Evolutionary conservation across 177 flowering plant species (phyloP), one percentile per base, ranked within the genome.

Genomic region (Vitis hybrid): DNA sequence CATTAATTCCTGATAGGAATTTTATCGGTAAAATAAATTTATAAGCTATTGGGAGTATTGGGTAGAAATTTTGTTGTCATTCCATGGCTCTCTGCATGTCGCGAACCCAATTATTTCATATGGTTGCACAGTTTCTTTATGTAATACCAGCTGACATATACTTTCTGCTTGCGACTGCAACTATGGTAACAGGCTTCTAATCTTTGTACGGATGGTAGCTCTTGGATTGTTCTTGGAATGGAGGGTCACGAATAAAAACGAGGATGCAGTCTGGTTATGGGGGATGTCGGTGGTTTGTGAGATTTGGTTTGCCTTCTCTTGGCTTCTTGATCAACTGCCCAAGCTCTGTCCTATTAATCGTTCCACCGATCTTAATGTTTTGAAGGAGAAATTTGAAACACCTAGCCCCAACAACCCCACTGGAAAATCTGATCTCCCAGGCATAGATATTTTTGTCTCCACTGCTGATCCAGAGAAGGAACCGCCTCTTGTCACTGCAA

Each of bases 401-500:
- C 87, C 87, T 17, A 73, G 61, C 51, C 82, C 76, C 14, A 74
- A 64, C 72, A 86, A 86, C 57, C 84, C 91, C 14, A 77, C 83
- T 10, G 94, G 90, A 56, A 89, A 80, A 72, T 87, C 93, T 21
- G 93, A 89, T 77, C 91, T 89, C 23, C 93, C 93, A 4, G 89
- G 91, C 55, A 78, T 89, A 48, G 94, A 89, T 70, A 60, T 89
- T 32, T 88, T 86, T 77, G 94, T 89, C 61, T 89, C 94, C 17
- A 89, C 94, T 51, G 92, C 94, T 13, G 94, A 89, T 78, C 94
- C 94, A 5, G 94, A 88, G 70, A 89, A 89, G 70, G 94, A 89
- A 70, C 94, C 94, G 4, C 94, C 94, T 10, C 91, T 89, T 49
- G 93, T 89, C 64, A 89, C 93, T 52, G 86, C 93, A 67, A 88